phyloP scores from a whole-genome alignment of 805 yeast species.

The Metschnikowia amazonensis region DNA sequence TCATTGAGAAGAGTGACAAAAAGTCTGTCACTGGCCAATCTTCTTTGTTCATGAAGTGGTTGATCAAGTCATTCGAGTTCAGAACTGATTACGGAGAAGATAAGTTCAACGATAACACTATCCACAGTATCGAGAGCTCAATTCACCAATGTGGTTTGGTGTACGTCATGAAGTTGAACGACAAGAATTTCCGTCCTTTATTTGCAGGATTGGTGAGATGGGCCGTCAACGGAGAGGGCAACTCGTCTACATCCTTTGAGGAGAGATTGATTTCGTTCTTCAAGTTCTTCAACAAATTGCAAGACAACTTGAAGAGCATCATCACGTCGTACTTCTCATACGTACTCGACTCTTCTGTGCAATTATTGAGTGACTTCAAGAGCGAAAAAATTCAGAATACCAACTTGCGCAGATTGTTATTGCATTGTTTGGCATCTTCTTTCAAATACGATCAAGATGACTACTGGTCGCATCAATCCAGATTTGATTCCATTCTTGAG shows the following conservation, averaged over 20 bases:
- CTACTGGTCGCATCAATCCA: constrained; percentile 85
- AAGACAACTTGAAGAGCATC: constrained; percentile 79
- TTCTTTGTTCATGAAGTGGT: constrained; percentile 60
- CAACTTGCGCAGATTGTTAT: constrained; percentile 66
- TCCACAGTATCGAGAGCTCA: constrained; percentile 76
- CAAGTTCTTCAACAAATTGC: constrained; percentile 80
- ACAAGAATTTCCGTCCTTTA: constrained; percentile 87
- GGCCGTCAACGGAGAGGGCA: constrained; percentile 86
- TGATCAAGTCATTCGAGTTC: constrained; percentile 68
- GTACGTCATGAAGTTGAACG: constrained; percentile 87
- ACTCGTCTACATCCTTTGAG: constrained; percentile 29
- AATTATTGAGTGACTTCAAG: constrained; percentile 50
- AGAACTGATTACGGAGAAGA: constrained; percentile 46
- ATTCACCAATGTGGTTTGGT: constrained; percentile 69
- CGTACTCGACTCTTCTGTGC: constrained; percentile 67
- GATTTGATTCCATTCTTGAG: constrained; percentile 69
- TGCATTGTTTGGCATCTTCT: constrained; percentile 71
- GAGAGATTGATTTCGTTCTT: constrained; percentile 67
- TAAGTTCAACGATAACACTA: constrained; percentile 63
- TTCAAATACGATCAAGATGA: constrained; percentile 90
- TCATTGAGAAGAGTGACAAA: constrained; percentile 66
- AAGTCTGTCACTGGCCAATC: constrained; percentile 73
- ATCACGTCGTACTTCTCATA: constrained; percentile 87
- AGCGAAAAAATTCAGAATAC: constrained; percentile 38
- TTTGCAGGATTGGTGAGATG: constrained; percentile 84